Percentiles rank a stretch among this genome's conserved stretches.
Conservation (phyloP, 371 early-diverging fungal species). For the Massospora cicadina region DNA sequence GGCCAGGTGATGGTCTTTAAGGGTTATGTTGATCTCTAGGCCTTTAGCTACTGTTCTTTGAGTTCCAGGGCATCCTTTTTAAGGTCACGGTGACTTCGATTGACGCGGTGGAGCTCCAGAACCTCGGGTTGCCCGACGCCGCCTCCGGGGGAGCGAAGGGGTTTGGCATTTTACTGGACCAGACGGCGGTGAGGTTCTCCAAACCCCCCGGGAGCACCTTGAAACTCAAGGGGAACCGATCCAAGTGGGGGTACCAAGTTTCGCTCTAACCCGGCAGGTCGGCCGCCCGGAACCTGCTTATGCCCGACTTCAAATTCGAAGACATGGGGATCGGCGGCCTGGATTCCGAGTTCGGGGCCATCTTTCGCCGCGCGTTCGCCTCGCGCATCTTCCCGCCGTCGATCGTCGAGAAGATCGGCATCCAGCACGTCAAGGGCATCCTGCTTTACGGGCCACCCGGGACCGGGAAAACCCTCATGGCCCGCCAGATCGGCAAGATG, state of each 20-base stretch:
- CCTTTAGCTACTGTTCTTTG: conserved; percentile 41
- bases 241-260: conserved; percentile 5
- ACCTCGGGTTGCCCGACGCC: background rate
- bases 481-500: conserved; percentile 98
- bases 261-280: conserved; percentile 16
- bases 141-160: conserved; percentile 12
- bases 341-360: conserved; percentile 90
- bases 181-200: conserved; percentile 45
- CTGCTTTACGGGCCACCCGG: conserved; percentile 91
- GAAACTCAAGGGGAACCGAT: conserved; percentile 10
- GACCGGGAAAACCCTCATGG: conserved; percentile 99
- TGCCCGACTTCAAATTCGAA: conserved; percentile 96
- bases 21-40: background rate
- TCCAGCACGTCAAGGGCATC: conserved; percentile 93
- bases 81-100: conserved; percentile 29
- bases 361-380: conserved; percentile 98
- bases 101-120: conserved; percentile 33
- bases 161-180: conserved; percentile 55
- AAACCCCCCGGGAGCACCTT: conserved; percentile 20
- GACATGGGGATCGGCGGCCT: conserved; percentile 99
- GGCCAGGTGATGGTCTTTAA: conserved; percentile 26
- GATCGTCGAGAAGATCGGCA: conserved; percentile 87
- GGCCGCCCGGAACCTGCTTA: conserved; percentile 47
- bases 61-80: conserved; percentile 61
- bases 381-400: conserved; percentile 96